Evolutionary conservation across 2,329 filamentous ascomycete species (phyloP), one percentile per base, ranked within the genome.

Genomic region (Meredithiella fracta): DNA sequence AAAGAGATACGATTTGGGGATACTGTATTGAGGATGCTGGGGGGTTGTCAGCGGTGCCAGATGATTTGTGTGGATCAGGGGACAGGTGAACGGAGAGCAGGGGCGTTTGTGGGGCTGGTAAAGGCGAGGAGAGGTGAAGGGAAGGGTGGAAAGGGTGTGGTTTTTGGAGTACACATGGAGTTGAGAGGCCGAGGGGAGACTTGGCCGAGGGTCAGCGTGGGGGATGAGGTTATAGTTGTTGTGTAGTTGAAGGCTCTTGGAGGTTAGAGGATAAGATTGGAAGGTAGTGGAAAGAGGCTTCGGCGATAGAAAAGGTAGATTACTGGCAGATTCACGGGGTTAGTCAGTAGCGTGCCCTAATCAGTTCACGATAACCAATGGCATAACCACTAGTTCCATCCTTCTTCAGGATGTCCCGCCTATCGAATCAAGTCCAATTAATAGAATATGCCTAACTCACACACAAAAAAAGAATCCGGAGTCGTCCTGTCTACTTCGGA

Each of bases 61-160:
- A 97, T 98, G 90, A 84, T 98, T 8, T 96, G 91, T 65, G 80
- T 97, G 49, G 83, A 98, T 64, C 92, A 96, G 66, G 73, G 80
- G 50, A 95, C 84, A 11, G 89, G 82, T 0, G 75, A 80, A 60
- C 85, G 81, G 66, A 80, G 82, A 60, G 80, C 88, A 60, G 92
- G 97, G 67, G 92, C 92, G 0, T 94, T 92, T 64, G 78, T 85
- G 2, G 96, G 89, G 0, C 70, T 98, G 58, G 83, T 86, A 1
- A 95, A 94, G 72, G 94, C 87, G 9, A 78, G 92, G 62, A 79
- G 86, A 57, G 81, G 87, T 60, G 81, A 86, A 53, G 87, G 89
- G 1, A 89, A 89, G 67, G 84, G 29, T 5, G 29, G 29, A 34
- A 11, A 34, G 29, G 29, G 29, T 5, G 29, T 96, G 2, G 85